Conservation (phyloP, 176 grass and related monocot species). For the Carex littledalei region DNA sequence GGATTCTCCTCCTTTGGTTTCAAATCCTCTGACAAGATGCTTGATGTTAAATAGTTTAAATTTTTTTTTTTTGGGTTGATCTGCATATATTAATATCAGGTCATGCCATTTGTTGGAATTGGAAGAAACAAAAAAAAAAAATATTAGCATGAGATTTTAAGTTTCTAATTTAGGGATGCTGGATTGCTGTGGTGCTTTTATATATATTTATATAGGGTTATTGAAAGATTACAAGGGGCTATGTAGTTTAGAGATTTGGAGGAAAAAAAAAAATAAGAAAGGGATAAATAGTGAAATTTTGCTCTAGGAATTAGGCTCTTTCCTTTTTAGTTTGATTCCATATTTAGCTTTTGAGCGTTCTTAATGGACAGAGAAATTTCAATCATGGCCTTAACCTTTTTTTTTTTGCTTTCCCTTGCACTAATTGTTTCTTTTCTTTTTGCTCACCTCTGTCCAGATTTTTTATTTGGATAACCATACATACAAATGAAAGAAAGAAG, state of each 20-base stretch:
- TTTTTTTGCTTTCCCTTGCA: not conserved
- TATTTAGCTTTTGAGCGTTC: not conserved
- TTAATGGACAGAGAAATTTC: not conserved
- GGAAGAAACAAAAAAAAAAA: not conserved
- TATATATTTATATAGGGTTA: not conserved
- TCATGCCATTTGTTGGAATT: not conserved
- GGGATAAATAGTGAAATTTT: not conserved
- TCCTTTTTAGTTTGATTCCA: not conserved
- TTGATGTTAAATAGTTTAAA: slow-evolving; percentile 5
- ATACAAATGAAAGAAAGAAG: not conserved
- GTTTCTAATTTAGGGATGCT: not conserved
- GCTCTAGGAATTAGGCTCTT: not conserved
- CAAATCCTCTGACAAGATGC: slow-evolving; percentile 19
- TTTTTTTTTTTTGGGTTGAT: not conserved
- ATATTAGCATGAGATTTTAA: not conserved
- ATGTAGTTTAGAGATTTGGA: not conserved
- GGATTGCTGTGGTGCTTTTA: not conserved
- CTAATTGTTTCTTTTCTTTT: not conserved
- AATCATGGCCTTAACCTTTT: not conserved
- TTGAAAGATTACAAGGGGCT: not conserved
- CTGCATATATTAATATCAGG: not conserved
- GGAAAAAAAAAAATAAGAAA: not conserved
- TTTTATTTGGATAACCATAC: not conserved
- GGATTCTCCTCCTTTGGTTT: slow-evolving; percentile 2
- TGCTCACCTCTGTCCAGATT: not conserved